These are phyloP conservation scores for Pleurotus giganteus DNA, from an alignment of 768 basidiomycete species.

Conservation along the genomic window DNA sequence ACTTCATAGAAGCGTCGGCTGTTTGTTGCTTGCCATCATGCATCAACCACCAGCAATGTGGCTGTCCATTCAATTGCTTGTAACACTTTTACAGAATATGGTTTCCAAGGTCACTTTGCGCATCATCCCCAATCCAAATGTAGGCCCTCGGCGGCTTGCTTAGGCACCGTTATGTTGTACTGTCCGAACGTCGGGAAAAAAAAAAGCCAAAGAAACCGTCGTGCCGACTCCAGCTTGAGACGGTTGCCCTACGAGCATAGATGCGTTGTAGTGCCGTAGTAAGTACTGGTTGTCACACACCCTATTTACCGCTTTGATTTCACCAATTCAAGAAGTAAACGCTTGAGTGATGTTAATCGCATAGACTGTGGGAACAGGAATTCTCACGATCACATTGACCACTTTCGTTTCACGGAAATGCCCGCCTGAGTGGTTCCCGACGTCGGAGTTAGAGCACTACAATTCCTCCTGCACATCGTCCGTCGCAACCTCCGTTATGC, in stretches of 20 bases:
- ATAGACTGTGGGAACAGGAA: background rate
- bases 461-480: conserved; percentile 23
- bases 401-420: background rate
- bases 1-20: background rate
- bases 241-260: no score
- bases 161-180: no score
- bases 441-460: conserved; percentile 14
- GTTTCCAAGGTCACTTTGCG: no score
- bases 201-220: no score
- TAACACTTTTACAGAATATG: no score
- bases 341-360: background rate
- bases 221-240: background rate
- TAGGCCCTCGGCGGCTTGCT: no score
- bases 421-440: background rate
- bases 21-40: background rate
- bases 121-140: no score
- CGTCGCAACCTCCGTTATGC: conserved; percentile 44
- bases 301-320: background rate
- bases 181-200: no score
- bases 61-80: no score
- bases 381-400: conserved; percentile 1
- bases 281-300: no score
- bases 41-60: no score
- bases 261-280: no score
- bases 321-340: conserved; percentile 1